A percentile compares a stretch with the other conserved stretches of the same genome.
phyloP scores from a whole-genome alignment of 768 basidiomycete species.

The Mycena rosella region DNA sequence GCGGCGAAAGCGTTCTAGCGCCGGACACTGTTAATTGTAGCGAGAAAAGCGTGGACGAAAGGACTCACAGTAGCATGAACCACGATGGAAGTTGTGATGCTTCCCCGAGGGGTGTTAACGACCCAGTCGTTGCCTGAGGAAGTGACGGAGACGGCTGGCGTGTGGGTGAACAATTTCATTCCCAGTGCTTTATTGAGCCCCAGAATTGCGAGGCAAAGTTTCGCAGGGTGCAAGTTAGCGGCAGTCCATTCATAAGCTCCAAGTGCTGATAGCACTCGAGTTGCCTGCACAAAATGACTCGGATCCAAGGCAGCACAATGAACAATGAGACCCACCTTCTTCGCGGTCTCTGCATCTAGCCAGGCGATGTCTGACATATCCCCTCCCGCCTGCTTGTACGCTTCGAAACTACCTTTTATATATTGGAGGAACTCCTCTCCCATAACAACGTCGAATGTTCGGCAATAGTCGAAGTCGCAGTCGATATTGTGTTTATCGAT shows the following conservation, averaged over 20 bases:
- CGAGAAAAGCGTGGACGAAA: background rate
- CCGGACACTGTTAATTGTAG: background rate
- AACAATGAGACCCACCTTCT: background rate
- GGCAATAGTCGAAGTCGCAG: constrained; percentile 2
- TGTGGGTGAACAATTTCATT: background rate
- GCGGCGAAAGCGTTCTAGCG: constrained; percentile 1
- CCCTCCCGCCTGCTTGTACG: background rate
- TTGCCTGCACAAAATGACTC: background rate
- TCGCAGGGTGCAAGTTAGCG: background rate
- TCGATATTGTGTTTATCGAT: constrained; percentile 1
- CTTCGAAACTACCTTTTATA: background rate
- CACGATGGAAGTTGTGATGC: background rate
- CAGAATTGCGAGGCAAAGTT: background rate
- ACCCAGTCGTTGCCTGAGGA: background rate
- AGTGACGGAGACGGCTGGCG: background rate
- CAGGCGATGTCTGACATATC: constrained; percentile 1
- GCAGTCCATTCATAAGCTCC: constrained; percentile 6
- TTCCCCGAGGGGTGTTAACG: background rate
- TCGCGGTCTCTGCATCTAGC: background rate
- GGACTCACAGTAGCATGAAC: background rate
- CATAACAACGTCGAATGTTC: constrained; percentile 1
- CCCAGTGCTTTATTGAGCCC: background rate
- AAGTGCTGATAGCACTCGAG: background rate
- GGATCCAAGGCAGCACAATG: background rate
- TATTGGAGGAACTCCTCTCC: background rate